These are phyloP conservation scores for Diaporthe velutina DNA, from an alignment of 2,329 filamentous ascomycete genomes.

Conservation along the genomic window DNA sequence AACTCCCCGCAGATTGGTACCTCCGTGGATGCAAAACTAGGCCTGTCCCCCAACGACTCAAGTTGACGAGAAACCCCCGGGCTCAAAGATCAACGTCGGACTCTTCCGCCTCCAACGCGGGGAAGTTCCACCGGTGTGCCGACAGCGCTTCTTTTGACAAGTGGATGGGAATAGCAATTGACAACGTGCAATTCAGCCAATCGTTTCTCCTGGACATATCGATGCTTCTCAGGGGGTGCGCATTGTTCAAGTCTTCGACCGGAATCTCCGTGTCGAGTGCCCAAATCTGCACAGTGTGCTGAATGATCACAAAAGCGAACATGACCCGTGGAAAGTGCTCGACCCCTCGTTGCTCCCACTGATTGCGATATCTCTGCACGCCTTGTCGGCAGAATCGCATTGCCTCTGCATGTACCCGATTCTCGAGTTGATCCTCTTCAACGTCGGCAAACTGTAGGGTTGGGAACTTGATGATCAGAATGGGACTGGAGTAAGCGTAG, in stretches of 20 bases:
- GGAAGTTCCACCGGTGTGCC: conserved; percentile 35
- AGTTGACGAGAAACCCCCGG: background rate
- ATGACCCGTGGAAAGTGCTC: conserved; percentile 47
- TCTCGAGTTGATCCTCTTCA: background rate
- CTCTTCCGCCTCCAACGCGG: conserved; percentile 30
- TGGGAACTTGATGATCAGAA: conserved; percentile 32
- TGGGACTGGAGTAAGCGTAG: conserved; percentile 36
- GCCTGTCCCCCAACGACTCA: too few species aligned
- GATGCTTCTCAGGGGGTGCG: conserved; percentile 48
- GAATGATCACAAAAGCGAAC: conserved; percentile 60
- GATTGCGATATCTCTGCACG: conserved; percentile 39
- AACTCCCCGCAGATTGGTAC: background rate
- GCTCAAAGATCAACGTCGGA: conserved; percentile 44
- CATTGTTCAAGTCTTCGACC: conserved; percentile 6
- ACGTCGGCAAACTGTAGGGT: background rate
- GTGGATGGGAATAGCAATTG: conserved; percentile 52
- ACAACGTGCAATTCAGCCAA: conserved; percentile 53
- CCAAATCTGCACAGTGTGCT: conserved; percentile 60
- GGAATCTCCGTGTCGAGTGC: conserved; percentile 57
- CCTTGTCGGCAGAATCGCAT: conserved; percentile 31
- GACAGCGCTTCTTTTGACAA: conserved; percentile 47
- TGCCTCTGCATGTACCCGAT: conserved; percentile 9
- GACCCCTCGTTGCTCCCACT: conserved; percentile 32
- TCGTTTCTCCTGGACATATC: conserved; percentile 48
- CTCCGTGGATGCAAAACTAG: background rate